A percentile compares a stretch with the other conserved stretches of the same genome.
These are phyloP conservation scores for Grosmannia penicillata DNA, from an alignment of 2,329 filamentous ascomycete genomes.

Conservation along the genomic window DNA sequence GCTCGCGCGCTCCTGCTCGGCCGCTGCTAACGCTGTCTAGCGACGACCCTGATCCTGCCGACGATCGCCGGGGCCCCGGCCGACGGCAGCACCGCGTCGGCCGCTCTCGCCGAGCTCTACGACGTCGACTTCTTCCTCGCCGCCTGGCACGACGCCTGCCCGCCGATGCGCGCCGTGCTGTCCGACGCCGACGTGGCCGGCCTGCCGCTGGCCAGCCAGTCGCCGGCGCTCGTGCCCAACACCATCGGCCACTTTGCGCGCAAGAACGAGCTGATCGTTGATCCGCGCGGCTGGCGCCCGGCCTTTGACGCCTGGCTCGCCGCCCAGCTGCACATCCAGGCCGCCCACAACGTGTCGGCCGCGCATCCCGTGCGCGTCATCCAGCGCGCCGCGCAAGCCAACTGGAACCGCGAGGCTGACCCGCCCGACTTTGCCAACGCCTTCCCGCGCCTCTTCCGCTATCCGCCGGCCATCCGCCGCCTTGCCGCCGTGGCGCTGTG, in stretches of 20 bases:
- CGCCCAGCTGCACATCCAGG: no score
- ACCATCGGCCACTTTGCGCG: conserved; percentile 3
- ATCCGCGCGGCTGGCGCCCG: conserved; percentile 10
- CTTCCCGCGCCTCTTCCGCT: conserved; percentile 10
- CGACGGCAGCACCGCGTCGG: background rate
- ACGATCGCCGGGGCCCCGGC: conserved; percentile 8
- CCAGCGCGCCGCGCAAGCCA: conserved; percentile 12
- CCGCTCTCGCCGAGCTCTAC: conserved; percentile 5
- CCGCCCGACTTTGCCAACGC: conserved; percentile 11
- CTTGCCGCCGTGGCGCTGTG: conserved; percentile 20
- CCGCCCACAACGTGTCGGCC: conserved; percentile 1
- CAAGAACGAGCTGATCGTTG: conserved; percentile 8
- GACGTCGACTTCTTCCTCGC: conserved; percentile 8
- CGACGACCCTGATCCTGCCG: conserved; percentile 9
- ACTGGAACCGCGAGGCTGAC: conserved; percentile 10
- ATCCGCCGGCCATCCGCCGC: conserved; percentile 2
- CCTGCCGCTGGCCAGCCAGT: background rate
- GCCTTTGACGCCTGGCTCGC: conserved; percentile 10
- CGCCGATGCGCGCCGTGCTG: conserved; percentile 6
- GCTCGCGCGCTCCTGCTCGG: no score
- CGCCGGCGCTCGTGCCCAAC: conserved; percentile 3
- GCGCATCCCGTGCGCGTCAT: conserved; percentile 10
- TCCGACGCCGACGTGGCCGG: conserved; percentile 3
- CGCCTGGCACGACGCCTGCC: conserved; percentile 5
- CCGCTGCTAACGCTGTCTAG: no score